A percentile compares a stretch with the other conserved stretches of the same genome.
These are phyloP conservation scores for Apiosordaria backusii DNA, from an alignment of 495 filamentous ascomycete genomes.

Conservation along the genomic window DNA sequence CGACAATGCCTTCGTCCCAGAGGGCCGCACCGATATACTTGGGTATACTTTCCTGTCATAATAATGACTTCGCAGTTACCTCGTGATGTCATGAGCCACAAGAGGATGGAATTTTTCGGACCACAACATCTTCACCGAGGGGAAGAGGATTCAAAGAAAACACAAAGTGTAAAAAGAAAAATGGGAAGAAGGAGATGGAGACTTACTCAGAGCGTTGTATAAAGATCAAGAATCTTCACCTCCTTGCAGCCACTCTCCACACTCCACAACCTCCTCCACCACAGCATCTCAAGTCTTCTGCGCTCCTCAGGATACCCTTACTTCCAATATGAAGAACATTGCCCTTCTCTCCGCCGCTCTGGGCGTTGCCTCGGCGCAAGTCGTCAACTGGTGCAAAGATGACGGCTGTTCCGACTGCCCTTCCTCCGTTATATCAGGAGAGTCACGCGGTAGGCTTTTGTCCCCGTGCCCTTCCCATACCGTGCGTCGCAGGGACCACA, in stretches of 20 bases:
- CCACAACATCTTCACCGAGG: not conserved
- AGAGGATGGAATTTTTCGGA: not conserved
- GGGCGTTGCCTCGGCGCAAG: not conserved
- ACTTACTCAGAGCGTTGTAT: not conserved
- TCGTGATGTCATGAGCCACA: not conserved
- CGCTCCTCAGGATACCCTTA: not conserved
- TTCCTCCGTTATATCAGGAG: not conserved
- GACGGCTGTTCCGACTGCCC: slow-evolving; percentile 5
- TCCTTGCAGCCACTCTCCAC: not conserved
- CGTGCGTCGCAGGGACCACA: not conserved
- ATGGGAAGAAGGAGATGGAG: not conserved
- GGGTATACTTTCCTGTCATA: not conserved
- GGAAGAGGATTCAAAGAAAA: not conserved
- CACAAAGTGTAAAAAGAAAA: not conserved
- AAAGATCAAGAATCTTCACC: not conserved
- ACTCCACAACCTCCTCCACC: not conserved
- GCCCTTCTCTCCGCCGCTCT: not conserved
- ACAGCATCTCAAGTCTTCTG: not conserved
- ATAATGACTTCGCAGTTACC: not conserved
- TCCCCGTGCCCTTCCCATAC: not conserved
- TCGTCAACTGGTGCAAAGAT: slow-evolving; percentile 6
- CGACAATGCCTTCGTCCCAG: not conserved
- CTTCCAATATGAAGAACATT: not conserved
- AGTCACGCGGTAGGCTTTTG: not conserved
- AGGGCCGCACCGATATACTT: not conserved